Conservation (phyloP, 2,329 filamentous ascomycete species). For the Aureobasidium subglaciale region DNA sequence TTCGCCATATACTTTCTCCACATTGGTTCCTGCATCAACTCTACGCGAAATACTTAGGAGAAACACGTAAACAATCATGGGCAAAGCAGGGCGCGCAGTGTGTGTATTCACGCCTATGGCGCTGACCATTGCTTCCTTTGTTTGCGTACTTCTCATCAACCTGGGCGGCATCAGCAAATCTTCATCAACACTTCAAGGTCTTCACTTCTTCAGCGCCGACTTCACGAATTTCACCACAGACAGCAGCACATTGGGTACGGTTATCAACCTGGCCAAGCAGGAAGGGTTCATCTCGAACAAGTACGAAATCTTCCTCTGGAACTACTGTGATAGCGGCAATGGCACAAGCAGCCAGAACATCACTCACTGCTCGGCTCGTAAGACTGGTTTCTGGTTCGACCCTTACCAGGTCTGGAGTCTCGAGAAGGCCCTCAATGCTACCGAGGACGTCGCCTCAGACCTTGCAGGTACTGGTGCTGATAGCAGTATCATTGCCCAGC, state of each 20-base stretch:
- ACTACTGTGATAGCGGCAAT: conserved; percentile 65
- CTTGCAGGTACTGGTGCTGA: conserved; percentile 23
- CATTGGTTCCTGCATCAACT: neutral
- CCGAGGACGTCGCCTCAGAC: conserved; percentile 10
- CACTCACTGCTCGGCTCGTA: conserved; percentile 48
- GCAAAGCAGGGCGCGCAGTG: conserved; percentile 67
- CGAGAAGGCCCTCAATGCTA: conserved; percentile 42
- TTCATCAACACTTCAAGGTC: conserved; percentile 38
- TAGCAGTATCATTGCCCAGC: conserved; percentile 33
- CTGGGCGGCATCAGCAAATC: conserved; percentile 49
- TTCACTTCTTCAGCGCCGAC: conserved; percentile 50
- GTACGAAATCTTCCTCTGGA: conserved; percentile 80
- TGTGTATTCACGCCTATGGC: conserved; percentile 84
- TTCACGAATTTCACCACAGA: conserved; percentile 29
- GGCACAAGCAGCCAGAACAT: conserved; percentile 41
- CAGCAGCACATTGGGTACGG: conserved; percentile 25
- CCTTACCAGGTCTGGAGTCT: conserved; percentile 61
- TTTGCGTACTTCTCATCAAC: conserved; percentile 57
- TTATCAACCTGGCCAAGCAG: conserved; percentile 33
- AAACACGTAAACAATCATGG: conserved; percentile 43
- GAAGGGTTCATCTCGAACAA: conserved; percentile 55
- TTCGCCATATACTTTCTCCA: neutral
- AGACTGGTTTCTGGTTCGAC: conserved; percentile 71
- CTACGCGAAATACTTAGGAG: neutral
- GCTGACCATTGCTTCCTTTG: conserved; percentile 68